Evolutionary conservation across 2,329 filamentous ascomycete genomes (phyloP), one percentile per base, ranked within the genome.

Genomic region (Ascocoryne sarcoides): DNA sequence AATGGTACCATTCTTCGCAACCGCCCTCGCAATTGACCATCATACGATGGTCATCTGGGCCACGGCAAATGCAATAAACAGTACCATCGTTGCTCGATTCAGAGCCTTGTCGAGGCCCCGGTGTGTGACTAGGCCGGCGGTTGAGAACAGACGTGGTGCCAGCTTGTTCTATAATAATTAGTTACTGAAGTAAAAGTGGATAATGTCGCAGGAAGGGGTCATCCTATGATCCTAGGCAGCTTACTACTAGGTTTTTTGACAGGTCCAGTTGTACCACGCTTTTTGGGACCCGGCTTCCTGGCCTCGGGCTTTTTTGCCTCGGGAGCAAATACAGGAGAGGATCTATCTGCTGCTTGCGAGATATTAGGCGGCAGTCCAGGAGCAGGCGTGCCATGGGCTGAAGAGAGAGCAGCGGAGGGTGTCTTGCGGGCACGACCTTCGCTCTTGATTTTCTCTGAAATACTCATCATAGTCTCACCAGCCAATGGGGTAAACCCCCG

Each of bases 1-100:
- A 57, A 37, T 60, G 57, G 35, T 56, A 60, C 57, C 57, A 60
- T 31, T 59, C 57, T 19, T 57, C 45, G 32, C 57, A 60, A 15
- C 50, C 51, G 8, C 56, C 56, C 32, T 59, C 57, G 34, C 56
- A 60, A 18, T 50, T 50, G 7, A 59, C 52, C 56, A 60, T 60
- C 54, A 58, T 58, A 5, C 53, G 48, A 40, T 58, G 54, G 48
- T 60, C 55, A 39, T 58, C 55, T 29, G 54, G 54, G 30, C 54
- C 52, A 32, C 57, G 52, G 39, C 57, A 60, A 16, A 57, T 47
- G 32, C 57, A 60, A 32, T 60, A 60, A 43, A 54, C 54, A 17
- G 51, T 51, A 17, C 56, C 56, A 46, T 57, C 53, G 39, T 57
- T 53, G 41, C 53, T 58, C 14, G 45, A 50, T 3, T 44, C 35